phyloP scores from a whole-genome alignment of 2,329 filamentous ascomycete species.

The Beauveria sp. region DNA sequence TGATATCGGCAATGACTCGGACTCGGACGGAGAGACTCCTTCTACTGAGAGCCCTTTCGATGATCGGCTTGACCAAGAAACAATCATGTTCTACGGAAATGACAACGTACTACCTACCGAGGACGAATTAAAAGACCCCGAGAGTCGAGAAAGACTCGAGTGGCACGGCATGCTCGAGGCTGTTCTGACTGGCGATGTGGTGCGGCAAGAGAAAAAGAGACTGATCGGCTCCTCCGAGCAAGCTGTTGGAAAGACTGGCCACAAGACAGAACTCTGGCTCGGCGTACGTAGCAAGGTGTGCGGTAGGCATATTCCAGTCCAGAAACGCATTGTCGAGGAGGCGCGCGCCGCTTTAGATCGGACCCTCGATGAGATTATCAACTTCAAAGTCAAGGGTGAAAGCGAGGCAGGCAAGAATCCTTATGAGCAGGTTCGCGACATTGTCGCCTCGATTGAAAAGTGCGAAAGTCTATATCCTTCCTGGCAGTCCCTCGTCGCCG shows the following conservation, averaged over 20 bases:
- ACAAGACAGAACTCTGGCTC: constrained; percentile 79
- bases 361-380: constrained; percentile 78
- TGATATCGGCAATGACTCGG: constrained; percentile 63
- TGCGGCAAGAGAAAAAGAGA: constrained; percentile 95
- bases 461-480: constrained; percentile 82
- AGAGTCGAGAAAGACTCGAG: constrained; percentile 83
- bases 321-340: constrained; percentile 83
- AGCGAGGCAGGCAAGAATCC: constrained; percentile 85
- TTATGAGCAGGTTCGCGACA: constrained; percentile 79
- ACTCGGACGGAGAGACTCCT: constrained; percentile 85
- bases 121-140: constrained; percentile 82
- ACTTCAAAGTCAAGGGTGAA: constrained; percentile 89
- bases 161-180: constrained; percentile 98
- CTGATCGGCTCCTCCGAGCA: constrained; percentile 69
- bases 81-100: constrained; percentile 85
- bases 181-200: constrained; percentile 91
- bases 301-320: constrained; percentile 74
- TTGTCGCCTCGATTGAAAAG: constrained; percentile 85
- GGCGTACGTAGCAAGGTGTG: constrained; percentile 78
- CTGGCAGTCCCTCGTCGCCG: constrained; percentile 61
- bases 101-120: constrained; percentile 82
- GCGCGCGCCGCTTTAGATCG: constrained; percentile 65
- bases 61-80: constrained; percentile 84
- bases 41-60: constrained; percentile 78
- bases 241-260: constrained; percentile 52